Conservation (phyloP, 1,284 basidiomycete genomes). For the Thelephora terrestris region DNA sequence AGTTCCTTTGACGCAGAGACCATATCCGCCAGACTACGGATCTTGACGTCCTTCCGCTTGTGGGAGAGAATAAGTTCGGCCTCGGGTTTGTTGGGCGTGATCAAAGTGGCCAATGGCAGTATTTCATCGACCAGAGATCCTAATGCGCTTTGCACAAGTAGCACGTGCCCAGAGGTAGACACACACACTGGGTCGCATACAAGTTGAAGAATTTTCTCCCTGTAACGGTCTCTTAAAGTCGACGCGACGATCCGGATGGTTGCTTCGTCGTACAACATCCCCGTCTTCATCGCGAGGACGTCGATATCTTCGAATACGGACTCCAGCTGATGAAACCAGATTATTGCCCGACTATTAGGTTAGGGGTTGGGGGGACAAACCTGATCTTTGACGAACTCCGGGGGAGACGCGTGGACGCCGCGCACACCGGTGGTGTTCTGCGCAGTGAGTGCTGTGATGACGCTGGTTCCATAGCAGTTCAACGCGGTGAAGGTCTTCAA, state of each 20-base stretch:
- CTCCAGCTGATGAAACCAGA: conserved; percentile 38
- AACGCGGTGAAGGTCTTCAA: conserved; percentile 79
- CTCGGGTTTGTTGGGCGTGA: conserved; percentile 88
- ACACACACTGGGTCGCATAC: conserved; percentile 91
- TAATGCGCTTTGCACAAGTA: conserved; percentile 65
- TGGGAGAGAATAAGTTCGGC: conserved; percentile 58
- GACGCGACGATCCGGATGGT: conserved; percentile 34
- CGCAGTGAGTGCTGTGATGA: conserved; percentile 82
- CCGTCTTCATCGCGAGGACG: conserved; percentile 78
- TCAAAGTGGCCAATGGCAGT: conserved; percentile 62
- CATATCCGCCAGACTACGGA: conserved; percentile 54
- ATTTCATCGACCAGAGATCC: conserved; percentile 49
- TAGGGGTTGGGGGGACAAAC: conserved; percentile 22
- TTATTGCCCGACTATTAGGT: background rate
- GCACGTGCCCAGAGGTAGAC: conserved; percentile 81
- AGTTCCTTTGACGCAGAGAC: conserved; percentile 48
- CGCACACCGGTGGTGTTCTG: conserved; percentile 89
- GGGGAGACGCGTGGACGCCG: conserved; percentile 53
- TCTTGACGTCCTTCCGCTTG: conserved; percentile 20
- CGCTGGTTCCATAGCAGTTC: conserved; percentile 79
- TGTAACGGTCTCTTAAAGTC: conserved; percentile 33
- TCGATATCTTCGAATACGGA: conserved; percentile 72
- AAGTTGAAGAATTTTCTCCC: conserved; percentile 11
- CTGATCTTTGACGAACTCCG: conserved; percentile 64
- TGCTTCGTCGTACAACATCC: conserved; percentile 67